These are phyloP conservation scores for Boletus fagicola DNA, from an alignment of 768 basidiomycete genomes.

Conservation along the genomic window DNA sequence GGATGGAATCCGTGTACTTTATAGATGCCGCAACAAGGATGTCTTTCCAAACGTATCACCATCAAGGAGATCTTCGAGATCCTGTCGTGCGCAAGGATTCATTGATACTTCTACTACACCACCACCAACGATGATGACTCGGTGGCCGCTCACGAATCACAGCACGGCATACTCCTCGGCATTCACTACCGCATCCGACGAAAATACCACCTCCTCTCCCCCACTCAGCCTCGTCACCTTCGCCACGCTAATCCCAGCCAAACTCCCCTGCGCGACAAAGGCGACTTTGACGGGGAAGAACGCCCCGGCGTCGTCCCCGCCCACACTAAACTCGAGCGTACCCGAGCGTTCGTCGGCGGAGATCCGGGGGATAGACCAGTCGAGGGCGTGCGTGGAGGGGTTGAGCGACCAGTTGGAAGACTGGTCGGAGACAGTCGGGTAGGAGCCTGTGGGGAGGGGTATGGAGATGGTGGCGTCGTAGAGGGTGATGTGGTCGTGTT, in stretches of 20 bases:
- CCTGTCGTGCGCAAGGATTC: background rate
- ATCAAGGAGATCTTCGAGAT: background rate
- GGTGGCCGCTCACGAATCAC: constrained; percentile 8
- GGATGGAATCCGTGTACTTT: background rate
- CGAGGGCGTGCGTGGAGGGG: constrained; percentile 72
- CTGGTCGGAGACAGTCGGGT: constrained; percentile 72
- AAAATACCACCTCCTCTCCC: constrained; percentile 50
- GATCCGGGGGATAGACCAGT: constrained; percentile 79
- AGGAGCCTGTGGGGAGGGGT: constrained; percentile 84
- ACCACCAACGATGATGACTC: background rate
- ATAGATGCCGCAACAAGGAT: background rate
- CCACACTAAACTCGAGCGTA: constrained; percentile 86
- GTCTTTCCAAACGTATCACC: background rate
- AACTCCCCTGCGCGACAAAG: constrained; percentile 78
- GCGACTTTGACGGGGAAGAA: constrained; percentile 92
- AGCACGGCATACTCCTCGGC: constrained; percentile 60
- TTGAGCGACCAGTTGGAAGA: constrained; percentile 81
- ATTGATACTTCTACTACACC: background rate
- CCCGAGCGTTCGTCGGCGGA: constrained; percentile 66
- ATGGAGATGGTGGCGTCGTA: constrained; percentile 88
- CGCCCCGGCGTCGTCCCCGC: constrained; percentile 74
- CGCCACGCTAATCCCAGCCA: constrained; percentile 72
- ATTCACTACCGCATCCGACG: constrained; percentile 53
- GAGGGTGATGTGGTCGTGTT: constrained; percentile 75
- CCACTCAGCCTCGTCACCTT: constrained; percentile 53